phyloP scores from a whole-genome alignment of 352 stramenopile species.

The Phytophthora pini region DNA sequence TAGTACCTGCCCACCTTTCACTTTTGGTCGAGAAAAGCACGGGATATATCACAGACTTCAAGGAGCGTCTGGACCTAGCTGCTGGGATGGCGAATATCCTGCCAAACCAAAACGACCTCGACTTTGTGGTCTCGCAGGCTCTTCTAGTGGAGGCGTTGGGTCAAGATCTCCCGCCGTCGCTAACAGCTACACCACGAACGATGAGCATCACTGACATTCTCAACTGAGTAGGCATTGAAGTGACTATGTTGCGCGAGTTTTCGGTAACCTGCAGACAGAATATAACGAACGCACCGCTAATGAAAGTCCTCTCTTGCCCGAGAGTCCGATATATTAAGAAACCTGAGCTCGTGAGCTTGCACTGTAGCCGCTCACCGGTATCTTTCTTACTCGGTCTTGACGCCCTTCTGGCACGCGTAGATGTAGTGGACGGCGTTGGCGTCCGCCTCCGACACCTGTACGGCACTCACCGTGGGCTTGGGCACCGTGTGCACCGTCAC shows the following conservation, averaged over 20 bases:
- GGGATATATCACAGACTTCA: constrained; percentile 7
- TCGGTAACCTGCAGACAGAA: too few species aligned
- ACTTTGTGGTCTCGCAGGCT: constrained; percentile 1
- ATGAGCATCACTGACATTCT: constrained; percentile 7
- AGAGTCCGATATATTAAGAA: constrained; percentile 22
- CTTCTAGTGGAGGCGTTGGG: background rate
- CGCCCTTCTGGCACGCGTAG: constrained; percentile 95
- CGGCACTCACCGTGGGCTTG: constrained; percentile 95
- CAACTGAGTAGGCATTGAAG: background rate
- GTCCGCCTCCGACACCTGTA: constrained; percentile 93
- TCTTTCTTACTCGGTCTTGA: constrained; percentile 46
- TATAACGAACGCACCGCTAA: background rate
- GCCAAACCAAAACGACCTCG: background rate
- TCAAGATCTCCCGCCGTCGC: background rate
- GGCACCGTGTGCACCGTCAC: constrained; percentile 96
- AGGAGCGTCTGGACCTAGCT: constrained; percentile 6
- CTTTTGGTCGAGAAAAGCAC: constrained; percentile 12
- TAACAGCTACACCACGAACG: background rate
- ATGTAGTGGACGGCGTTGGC: constrained; percentile 96
- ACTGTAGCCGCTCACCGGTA: background rate
- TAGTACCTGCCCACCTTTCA: constrained; percentile 7
- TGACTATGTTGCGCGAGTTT: too few species aligned
- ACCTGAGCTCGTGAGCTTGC: background rate
- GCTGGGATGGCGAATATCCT: background rate
- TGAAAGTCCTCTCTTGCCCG: constrained; percentile 1